Percentiles rank a stretch among this genome's conserved stretches.
phyloP scores from a whole-genome alignment of 2,329 filamentous ascomycete species.

The Trichoderma asperellum region DNA sequence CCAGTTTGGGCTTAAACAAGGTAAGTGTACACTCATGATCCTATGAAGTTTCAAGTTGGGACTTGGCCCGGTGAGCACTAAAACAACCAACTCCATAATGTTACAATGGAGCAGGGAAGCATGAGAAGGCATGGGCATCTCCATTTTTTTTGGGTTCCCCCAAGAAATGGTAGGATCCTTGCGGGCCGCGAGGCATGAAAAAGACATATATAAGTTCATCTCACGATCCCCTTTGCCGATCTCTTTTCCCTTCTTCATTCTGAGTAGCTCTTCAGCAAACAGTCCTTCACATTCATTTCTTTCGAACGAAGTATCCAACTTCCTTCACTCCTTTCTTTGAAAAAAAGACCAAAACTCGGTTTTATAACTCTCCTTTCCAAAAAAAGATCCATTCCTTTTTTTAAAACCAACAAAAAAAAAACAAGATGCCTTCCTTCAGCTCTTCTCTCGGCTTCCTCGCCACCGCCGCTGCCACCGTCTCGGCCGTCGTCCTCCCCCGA shows the following conservation, averaged over 20 bases:
- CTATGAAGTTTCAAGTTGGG: not conserved
- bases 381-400: constrained; percentile 32
- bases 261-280: not conserved
- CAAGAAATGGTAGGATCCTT: not conserved
- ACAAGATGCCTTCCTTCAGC: constrained; percentile 36
- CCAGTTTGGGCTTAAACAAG: not conserved
- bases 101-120: not conserved
- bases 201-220: constrained; percentile 5
- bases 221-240: not conserved
- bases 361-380: constrained; percentile 10
- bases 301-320: constrained; percentile 12
- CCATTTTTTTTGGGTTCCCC: not conserved
- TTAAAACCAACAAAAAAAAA: not conserved
- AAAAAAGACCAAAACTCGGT: constrained; percentile 8
- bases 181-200: not conserved
- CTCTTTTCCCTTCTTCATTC: not conserved
- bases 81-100: constrained; percentile 15
- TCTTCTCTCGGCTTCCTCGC: constrained; percentile 39
- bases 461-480: constrained; percentile 34
- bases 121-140: not conserved
- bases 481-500: constrained; percentile 37
- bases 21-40: not conserved
- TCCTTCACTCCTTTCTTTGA: not conserved
- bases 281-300: not conserved
- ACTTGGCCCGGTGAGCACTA: constrained; percentile 16